phyloP scores from a whole-genome alignment of 2,329 filamentous ascomycete genomes.

The Thermomyces lanuginosus region DNA sequence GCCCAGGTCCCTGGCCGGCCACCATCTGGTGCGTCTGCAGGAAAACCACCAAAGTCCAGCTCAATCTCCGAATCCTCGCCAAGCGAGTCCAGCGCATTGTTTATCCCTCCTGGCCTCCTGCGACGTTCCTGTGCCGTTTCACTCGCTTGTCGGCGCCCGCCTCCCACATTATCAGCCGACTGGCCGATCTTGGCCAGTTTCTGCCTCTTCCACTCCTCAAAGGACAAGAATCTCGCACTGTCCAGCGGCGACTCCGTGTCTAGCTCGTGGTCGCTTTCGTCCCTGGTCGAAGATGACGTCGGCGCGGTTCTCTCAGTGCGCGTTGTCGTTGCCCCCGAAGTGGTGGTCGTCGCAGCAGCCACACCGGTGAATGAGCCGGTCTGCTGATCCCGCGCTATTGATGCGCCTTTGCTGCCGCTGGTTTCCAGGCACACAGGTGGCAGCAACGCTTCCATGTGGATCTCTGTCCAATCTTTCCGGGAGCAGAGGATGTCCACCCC shows the following conservation, averaged over 20 bases:
- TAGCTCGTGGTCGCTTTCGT: slow-evolving; percentile 26
- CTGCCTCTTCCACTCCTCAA: slow-evolving; percentile 95
- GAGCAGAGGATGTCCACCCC: no score
- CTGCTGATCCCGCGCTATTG: no score
- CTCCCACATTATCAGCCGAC: slow-evolving; percentile 50
- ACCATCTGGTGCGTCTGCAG: slow-evolving; percentile 24
- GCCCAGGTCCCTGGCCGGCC: slow-evolving; percentile 18
- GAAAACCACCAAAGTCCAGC: slow-evolving; percentile 51
- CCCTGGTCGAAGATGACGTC: slow-evolving; percentile 2
- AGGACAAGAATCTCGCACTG: slow-evolving; percentile 77
- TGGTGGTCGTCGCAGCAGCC: no score
- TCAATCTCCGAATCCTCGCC: slow-evolving; percentile 84
- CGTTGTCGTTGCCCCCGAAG: no score
- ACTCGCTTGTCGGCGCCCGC: slow-evolving; percentile 36
- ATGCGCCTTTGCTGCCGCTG: no score
- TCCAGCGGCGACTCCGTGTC: slow-evolving; percentile 52
- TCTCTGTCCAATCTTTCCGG: no score
- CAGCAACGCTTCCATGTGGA: no score
- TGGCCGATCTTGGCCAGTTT: slow-evolving; percentile 77
- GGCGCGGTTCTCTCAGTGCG: no score
- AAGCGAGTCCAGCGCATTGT: slow-evolving; percentile 57
- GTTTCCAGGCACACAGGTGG: no score
- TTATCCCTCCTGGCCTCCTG: slow-evolving; percentile 37
- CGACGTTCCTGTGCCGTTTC: slow-evolving; percentile 34
- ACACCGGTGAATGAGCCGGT: no score